Evolutionary conservation across 164 flowering plant genomes (phyloP).

Genomic region (Nymphaea colorata): DNA sequence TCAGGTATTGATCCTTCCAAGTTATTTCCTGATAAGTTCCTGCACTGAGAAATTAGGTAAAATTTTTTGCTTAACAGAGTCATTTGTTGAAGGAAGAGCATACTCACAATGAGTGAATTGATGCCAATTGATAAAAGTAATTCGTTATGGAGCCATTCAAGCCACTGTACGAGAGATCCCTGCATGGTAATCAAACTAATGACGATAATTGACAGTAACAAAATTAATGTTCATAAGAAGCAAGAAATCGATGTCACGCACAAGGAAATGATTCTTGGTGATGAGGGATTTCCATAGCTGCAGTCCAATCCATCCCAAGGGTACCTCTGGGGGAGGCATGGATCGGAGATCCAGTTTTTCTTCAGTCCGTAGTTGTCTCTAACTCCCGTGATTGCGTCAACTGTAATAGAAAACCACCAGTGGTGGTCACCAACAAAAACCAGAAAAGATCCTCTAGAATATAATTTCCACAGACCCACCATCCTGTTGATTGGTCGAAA

Average conservation of each 20-base stretch:
- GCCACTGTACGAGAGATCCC: not conserved
- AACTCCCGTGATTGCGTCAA: not conserved
- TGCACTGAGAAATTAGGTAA: not conserved
- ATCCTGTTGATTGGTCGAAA: constrained; percentile 12
- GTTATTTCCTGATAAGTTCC: not conserved
- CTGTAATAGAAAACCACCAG: not conserved
- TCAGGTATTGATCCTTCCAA: not conserved
- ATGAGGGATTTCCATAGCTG: not conserved
- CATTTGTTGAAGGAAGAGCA: no score
- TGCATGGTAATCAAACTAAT: not conserved
- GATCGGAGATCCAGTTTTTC: not conserved
- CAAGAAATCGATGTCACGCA: not conserved
- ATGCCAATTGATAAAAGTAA: no score
- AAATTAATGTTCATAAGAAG: not conserved
- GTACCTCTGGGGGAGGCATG: not conserved
- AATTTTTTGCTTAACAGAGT: no score
- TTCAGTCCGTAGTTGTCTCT: not conserved
- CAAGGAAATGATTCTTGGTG: not conserved
- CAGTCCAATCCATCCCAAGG: not conserved
- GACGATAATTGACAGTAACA: not conserved
- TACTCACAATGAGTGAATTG: no score
- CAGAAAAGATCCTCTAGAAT: not conserved
- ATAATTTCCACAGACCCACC: not conserved
- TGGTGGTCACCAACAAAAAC: no score
- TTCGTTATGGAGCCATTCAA: not conserved